Evolutionary conservation across 2,329 filamentous ascomycete genomes (phyloP), one percentile per base, ranked within the genome.

Genomic region (Sporothrix pallida): DNA sequence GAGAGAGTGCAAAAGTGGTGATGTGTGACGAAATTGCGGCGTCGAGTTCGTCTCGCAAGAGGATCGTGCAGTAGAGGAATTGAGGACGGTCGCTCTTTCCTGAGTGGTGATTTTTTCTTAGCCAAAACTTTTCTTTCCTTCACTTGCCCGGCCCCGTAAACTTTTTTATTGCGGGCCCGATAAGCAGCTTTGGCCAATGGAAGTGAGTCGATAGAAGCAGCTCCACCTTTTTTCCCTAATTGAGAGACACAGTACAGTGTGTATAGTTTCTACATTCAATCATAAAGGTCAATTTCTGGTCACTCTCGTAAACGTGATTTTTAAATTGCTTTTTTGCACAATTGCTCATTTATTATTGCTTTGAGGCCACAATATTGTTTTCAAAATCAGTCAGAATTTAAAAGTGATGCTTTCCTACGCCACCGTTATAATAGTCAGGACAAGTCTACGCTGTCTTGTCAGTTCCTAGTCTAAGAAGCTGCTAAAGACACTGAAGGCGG

Each of bases 131-230:
- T 71, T 68, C 63, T 62, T 37, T 70, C 48, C 69, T 73, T 67
- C 72, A 52, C 67, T 60, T 37, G 9, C 17, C 17, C n/a, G 17
- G 42, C 17, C n/a, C 48, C 20, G 20, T 60, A 50, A 74, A 56
- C 56, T 68, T 72, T 71, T 72, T 71, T 73, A 65, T 65, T 56
- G 70, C 71, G 71, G 72, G 69, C 3, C 46, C 42, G 74, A 73
- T 73, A 75, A 71, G 10, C 54, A 75, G 74, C 74, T 73, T 48
- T 37, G 20, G 6, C 74, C 46, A 75, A 73, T 73, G 2, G 31
- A 0, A 8, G 0, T 1, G 1, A 2, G 3, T 3, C n/a, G 74
- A 75, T 75, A 75, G 70, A 9, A 10, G 6, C 7, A n/a, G 23
- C 10, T 44, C 44, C 63, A 62, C 62, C 8, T 17, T 6, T 15